These are phyloP conservation scores for Hymenoscyphus albidus DNA, from an alignment of 2,329 filamentous ascomycete genomes.

Conservation along the genomic window DNA sequence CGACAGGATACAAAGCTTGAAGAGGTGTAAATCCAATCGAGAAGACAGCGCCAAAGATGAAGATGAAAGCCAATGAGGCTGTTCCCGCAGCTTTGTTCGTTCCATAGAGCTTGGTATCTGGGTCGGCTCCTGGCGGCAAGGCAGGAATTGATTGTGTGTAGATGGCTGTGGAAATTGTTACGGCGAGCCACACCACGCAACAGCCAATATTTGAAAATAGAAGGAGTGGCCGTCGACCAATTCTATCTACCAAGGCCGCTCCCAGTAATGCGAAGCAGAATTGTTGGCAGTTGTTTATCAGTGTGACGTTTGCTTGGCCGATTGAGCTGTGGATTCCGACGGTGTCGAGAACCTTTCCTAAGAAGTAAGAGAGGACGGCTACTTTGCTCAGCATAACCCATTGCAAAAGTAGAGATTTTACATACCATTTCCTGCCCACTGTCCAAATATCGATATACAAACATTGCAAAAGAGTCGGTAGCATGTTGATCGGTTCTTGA, in stretches of 20 bases:
- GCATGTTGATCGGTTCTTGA: constrained; percentile 45
- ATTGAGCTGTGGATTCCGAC: constrained; percentile 48
- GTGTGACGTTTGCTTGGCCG: constrained; percentile 48
- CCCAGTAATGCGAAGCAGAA: constrained; percentile 52
- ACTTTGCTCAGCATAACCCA: constrained; percentile 12
- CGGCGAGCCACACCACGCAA: constrained; percentile 47
- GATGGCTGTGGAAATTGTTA: constrained; percentile 41
- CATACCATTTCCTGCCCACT: constrained; percentile 44
- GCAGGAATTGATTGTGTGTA: constrained; percentile 28
- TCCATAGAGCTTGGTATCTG: constrained; percentile 16
- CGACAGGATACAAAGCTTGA: constrained; percentile 49
- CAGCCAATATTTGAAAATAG: constrained; percentile 47
- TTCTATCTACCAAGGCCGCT: constrained; percentile 51
- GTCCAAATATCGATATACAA: constrained; percentile 50
- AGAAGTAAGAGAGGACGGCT: constrained; percentile 49
- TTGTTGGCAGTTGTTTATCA: constrained; percentile 53
- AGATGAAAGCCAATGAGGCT: constrained; percentile 50
- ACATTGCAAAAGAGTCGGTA: constrained; percentile 50
- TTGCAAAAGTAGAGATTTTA: neutral
- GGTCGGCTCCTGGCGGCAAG: constrained; percentile 9
- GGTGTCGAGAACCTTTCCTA: constrained; percentile 48
- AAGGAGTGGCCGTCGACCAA: constrained; percentile 56
- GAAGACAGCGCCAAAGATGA: constrained; percentile 51
- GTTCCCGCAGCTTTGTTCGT: constrained; percentile 34
- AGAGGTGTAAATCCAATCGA: constrained; percentile 45